Percentiles rank a stretch among this genome's conserved stretches.
These are phyloP conservation scores for Spathaspora passalidarum DNA, from an alignment of 805 yeast species.

Conservation along the genomic window DNA sequence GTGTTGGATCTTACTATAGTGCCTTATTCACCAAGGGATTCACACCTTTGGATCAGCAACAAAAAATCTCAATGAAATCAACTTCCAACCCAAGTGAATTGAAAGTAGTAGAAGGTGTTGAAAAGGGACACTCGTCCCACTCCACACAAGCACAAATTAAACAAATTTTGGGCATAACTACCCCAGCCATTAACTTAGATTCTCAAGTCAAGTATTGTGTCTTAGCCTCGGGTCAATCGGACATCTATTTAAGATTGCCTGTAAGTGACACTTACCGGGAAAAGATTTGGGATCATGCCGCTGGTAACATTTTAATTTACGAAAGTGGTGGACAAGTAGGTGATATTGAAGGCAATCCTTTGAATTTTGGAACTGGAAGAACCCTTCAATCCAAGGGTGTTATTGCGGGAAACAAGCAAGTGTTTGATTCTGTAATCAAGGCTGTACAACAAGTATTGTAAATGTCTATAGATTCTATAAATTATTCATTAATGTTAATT, in stretches of 20 bases:
- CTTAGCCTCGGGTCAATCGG: conserved; percentile 87
- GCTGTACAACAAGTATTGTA: conserved; percentile 37
- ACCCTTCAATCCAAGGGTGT: conserved; percentile 82
- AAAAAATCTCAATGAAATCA: conserved; percentile 51
- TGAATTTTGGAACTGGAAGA: conserved; percentile 87
- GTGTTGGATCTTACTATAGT: conserved; percentile 63
- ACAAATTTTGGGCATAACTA: conserved; percentile 46
- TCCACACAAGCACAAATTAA: conserved; percentile 81
- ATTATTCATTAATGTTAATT: conserved; percentile 24
- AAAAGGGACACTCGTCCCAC: conserved; percentile 91
- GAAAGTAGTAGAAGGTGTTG: conserved; percentile 89
- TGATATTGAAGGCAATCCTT: conserved; percentile 70
- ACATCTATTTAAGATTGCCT: conserved; percentile 87
- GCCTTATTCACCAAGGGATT: conserved; percentile 38
- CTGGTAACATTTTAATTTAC: conserved; percentile 80
- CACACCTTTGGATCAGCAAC: conserved; percentile 27
- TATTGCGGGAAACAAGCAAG: conserved; percentile 66
- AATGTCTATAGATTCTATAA: conserved; percentile 1
- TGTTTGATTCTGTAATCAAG: conserved; percentile 49
- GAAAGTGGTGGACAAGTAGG: conserved; percentile 93
- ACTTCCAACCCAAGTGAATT: conserved; percentile 46
- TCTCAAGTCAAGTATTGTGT: conserved; percentile 96
- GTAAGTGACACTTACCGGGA: conserved; percentile 73
- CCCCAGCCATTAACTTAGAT: conserved; percentile 76
- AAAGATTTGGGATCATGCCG: conserved; percentile 99